A percentile compares a stretch with the other conserved stretches of the same genome.
phyloP scores from a whole-genome alignment of 345 rosid species.

The Acer negundo region DNA sequence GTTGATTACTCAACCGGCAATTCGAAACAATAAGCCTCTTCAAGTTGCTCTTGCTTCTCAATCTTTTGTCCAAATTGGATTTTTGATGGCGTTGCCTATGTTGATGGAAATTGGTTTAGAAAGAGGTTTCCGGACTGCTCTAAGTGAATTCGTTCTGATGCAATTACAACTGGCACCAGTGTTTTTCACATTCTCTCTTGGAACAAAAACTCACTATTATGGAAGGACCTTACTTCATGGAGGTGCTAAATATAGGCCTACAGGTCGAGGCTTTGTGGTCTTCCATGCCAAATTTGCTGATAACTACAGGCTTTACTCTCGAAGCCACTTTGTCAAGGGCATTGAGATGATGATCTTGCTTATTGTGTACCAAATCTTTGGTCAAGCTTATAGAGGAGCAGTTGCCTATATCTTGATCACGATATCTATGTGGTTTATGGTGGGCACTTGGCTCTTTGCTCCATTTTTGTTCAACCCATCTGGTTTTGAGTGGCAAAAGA shows the following conservation, averaged over 20 bases:
- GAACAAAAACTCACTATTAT: slow-evolving; percentile 95
- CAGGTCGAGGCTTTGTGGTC: slow-evolving; percentile 98
- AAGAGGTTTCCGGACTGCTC: slow-evolving; percentile 92
- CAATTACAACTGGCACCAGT: slow-evolving; percentile 96
- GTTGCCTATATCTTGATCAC: slow-evolving; percentile 90
- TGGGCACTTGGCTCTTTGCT: slow-evolving; percentile 98
- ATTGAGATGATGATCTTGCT: slow-evolving; percentile 96
- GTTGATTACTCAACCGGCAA: slow-evolving; percentile 63
- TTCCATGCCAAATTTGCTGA: slow-evolving; percentile 99
- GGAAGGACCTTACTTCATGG: slow-evolving; percentile 98
- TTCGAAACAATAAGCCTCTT: slow-evolving; percentile 91
- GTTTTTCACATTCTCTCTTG: slow-evolving; percentile 97
- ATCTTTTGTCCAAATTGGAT: slow-evolving; percentile 95
- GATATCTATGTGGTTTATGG: slow-evolving; percentile 98
- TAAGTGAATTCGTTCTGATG: slow-evolving; percentile 95
- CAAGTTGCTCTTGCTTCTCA: slow-evolving; percentile 99
- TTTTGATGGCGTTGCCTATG: slow-evolving; percentile 98
- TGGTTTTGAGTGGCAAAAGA: slow-evolving; percentile 99
- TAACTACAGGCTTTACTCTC: slow-evolving; percentile 92
- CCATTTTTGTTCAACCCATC: slow-evolving; percentile 99
- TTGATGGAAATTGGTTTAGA: slow-evolving; percentile 98
- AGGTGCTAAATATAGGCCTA: slow-evolving; percentile 93
- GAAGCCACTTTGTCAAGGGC: slow-evolving; percentile 98
- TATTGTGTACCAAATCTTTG: slow-evolving; percentile 81
- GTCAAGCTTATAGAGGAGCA: slow-evolving; percentile 80